Percentiles rank a stretch among this genome's conserved stretches.
Evolutionary conservation across 192 early-diverging fungal genomes (phyloP).

Genomic region (Hyaloraphidium curvatum): DNA sequence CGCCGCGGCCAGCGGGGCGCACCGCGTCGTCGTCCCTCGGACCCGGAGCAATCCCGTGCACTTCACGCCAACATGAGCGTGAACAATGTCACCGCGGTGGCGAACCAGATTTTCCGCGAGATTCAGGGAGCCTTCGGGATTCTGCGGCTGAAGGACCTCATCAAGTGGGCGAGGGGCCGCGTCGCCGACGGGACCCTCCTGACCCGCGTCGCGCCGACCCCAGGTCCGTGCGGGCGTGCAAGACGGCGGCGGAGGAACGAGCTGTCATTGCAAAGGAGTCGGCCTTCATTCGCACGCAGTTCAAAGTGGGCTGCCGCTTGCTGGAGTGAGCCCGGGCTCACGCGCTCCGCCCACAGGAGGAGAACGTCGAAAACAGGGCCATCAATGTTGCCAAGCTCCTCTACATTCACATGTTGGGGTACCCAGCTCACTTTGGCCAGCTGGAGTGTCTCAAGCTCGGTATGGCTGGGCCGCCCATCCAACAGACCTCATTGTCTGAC

Average conservation of each 20-base stretch:
- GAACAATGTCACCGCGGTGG: too few relatives aligned
- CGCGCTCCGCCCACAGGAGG: too few relatives aligned
- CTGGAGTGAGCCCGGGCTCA: too few relatives aligned
- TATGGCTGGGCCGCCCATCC: constrained; percentile 10
- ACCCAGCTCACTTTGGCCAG: constrained; percentile 98
- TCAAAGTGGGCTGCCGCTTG: too few relatives aligned
- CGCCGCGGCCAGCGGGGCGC: too few relatives aligned
- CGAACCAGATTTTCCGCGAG: too few relatives aligned
- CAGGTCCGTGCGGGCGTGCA: constrained; percentile 88
- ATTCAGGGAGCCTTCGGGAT: too few relatives aligned
- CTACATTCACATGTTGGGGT: constrained; percentile 97
- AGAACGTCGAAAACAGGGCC: constrained; percentile 74
- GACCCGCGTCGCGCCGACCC: not conserved
- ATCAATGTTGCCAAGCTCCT: constrained; percentile 92
- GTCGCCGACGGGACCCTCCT: too few relatives aligned
- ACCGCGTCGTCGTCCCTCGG: too few relatives aligned
- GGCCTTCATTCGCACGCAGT: constrained; percentile 85
- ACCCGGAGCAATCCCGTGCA: too few relatives aligned
- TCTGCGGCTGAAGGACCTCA: constrained; percentile 58
- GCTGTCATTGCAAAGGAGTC: constrained; percentile 93
- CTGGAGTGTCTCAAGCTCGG: constrained; percentile 95
- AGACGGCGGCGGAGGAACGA: constrained; percentile 95
- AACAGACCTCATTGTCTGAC: not conserved
- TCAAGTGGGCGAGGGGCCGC: too few relatives aligned
- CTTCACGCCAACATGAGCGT: too few relatives aligned